These are phyloP conservation scores for Xanthoconium purpureum DNA, from an alignment of 768 basidiomycete genomes.

Conservation along the genomic window DNA sequence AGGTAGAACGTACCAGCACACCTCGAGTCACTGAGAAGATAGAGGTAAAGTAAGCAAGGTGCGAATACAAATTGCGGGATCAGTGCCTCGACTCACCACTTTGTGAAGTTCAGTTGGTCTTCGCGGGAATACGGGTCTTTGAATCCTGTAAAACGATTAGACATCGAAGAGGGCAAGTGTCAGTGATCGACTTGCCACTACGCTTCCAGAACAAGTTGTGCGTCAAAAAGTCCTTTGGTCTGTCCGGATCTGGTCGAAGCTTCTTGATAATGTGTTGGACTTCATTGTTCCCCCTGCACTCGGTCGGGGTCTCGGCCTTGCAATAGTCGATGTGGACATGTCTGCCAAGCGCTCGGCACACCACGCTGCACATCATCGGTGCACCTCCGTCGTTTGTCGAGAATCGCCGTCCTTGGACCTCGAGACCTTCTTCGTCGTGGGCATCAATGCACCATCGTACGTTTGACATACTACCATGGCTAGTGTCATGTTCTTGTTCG, in stretches of 20 bases:
- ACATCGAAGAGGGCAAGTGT: not conserved
- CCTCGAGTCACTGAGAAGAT: constrained; percentile 44
- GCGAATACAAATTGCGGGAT: no score
- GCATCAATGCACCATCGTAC: constrained; percentile 55
- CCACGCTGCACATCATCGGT: constrained; percentile 58
- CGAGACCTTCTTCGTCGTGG: constrained; percentile 44
- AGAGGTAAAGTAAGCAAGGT: not conserved
- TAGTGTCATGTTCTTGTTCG: constrained; percentile 56
- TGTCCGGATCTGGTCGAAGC: constrained; percentile 44
- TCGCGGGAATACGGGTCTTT: constrained; percentile 61
- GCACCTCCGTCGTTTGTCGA: constrained; percentile 52
- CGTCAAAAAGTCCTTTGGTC: constrained; percentile 52
- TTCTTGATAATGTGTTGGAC: constrained; percentile 41
- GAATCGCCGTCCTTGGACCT: constrained; percentile 52
- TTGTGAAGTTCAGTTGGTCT: constrained; percentile 49
- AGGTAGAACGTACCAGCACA: constrained; percentile 39
- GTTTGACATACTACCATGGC: constrained; percentile 59
- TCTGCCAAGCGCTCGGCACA: constrained; percentile 50
- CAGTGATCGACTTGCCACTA: constrained; percentile 37
- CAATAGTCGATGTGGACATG: constrained; percentile 59
- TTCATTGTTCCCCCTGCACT: constrained; percentile 41
- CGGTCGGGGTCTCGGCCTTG: constrained; percentile 32
- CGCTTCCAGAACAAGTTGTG: constrained; percentile 57
- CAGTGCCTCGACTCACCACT: constrained; percentile 40
- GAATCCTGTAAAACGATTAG: constrained; percentile 41